Conservation (phyloP, 2,329 filamentous ascomycete genomes). For the Calonectria pteridis region DNA sequence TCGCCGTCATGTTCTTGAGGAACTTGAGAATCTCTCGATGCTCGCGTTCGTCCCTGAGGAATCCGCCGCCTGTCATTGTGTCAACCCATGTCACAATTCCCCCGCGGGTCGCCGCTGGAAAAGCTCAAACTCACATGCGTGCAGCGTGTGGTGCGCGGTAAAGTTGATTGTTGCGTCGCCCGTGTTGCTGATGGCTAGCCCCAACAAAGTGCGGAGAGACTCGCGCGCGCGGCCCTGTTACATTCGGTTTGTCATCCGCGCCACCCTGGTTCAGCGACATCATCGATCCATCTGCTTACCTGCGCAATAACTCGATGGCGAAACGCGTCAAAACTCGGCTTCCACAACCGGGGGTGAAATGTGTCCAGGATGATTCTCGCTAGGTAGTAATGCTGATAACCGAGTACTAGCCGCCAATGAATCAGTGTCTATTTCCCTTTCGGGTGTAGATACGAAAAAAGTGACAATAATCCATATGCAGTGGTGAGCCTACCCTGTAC, state of each 20-base stretch:
- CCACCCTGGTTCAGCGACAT: neutral
- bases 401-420: slow-evolving; percentile 45
- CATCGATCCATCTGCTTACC: slow-evolving; percentile 13
- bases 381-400: slow-evolving; percentile 56
- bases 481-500: slow-evolving; percentile 27
- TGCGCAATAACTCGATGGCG: slow-evolving; percentile 33
- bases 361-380: slow-evolving; percentile 53
- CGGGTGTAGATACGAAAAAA: neutral
- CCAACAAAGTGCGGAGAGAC: slow-evolving; percentile 40
- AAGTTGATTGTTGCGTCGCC: slow-evolving; percentile 41
- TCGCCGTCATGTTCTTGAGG: slow-evolving; percentile 29
- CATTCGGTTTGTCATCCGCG: neutral
- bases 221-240: slow-evolving; percentile 37
- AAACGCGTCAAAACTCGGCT: slow-evolving; percentile 41
- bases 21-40: slow-evolving; percentile 29
- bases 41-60: slow-evolving; percentile 27
- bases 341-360: slow-evolving; percentile 51
- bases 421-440: neutral
- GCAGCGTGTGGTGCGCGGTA: slow-evolving; percentile 43
- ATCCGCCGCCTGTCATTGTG: slow-evolving; percentile 27
- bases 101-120: neutral
- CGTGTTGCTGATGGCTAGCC: slow-evolving; percentile 44
- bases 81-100: neutral
- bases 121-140: slow-evolving; percentile 38
- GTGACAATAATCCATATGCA: neutral